Evolutionary conservation across 768 basidiomycete species (phyloP).

Genomic region (Podaxis sp.): DNA sequence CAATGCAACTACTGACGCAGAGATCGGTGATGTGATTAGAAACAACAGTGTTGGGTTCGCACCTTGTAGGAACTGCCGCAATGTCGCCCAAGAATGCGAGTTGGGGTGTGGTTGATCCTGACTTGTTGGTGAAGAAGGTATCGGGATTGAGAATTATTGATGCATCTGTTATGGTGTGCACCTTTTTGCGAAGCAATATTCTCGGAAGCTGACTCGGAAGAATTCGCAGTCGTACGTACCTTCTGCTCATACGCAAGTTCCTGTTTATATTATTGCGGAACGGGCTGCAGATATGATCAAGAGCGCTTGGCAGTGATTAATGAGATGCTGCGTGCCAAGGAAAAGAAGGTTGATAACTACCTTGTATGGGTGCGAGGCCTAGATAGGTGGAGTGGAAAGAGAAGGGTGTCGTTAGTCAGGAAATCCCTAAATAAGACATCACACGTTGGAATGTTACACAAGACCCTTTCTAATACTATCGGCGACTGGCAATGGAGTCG

Average conservation of each 20-base stretch:
- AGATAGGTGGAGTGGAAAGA: no score
- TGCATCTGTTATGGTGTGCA: conserved; percentile 33
- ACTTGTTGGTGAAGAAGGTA: conserved; percentile 35
- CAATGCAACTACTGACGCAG: conserved; percentile 12
- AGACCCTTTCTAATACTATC: no score
- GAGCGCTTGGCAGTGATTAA: conserved; percentile 2
- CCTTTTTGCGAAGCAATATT: neutral
- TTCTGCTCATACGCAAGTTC: conserved; percentile 16
- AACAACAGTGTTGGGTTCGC: conserved; percentile 24
- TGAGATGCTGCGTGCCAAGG: no score
- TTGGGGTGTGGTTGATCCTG: conserved; percentile 37
- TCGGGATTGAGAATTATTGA: conserved; percentile 38
- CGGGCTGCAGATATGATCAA: conserved; percentile 19
- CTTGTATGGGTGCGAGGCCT: no score
- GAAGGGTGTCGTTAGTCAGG: no score
- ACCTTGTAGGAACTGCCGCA: conserved; percentile 32
- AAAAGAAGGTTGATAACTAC: no score
- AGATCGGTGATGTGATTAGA: conserved; percentile 21
- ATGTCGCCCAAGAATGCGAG: conserved; percentile 30
- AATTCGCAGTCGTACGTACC: conserved; percentile 16
- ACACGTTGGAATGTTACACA: no score
- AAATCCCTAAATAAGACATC: no score
- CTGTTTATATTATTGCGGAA: conserved; percentile 20
- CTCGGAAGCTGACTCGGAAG: neutral
- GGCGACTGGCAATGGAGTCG: no score